These are phyloP conservation scores for Rhizopogon sp. DNA, from an alignment of 768 basidiomycete genomes.

Conservation along the genomic window DNA sequence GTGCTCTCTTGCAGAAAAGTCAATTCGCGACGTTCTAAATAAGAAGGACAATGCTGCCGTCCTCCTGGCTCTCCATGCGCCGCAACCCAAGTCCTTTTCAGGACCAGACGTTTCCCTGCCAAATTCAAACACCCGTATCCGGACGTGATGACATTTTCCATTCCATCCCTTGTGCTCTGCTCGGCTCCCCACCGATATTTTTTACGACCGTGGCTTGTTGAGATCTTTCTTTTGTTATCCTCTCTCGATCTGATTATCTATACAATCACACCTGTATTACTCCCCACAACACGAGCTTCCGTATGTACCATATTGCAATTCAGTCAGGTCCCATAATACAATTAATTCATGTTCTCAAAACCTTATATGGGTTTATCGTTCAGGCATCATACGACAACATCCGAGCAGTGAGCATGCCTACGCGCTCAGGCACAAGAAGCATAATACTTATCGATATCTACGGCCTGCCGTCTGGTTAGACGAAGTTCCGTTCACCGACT, in stretches of 20 bases:
- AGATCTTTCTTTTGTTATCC: background rate
- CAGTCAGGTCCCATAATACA: background rate
- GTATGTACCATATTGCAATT: conserved; percentile 14
- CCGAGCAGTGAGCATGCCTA: background rate
- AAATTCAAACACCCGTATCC: conserved; percentile 15
- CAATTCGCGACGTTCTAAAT: conserved; percentile 64
- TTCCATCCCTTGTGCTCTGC: background rate
- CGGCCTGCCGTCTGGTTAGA: background rate
- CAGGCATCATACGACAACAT: background rate
- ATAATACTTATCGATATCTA: background rate
- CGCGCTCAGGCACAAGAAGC: background rate
- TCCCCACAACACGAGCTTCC: conserved; percentile 9
- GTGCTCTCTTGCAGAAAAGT: conserved; percentile 66
- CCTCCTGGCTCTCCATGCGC: conserved; percentile 59
- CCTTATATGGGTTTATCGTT: background rate
- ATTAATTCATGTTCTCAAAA: background rate
- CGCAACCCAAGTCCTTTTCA: conserved; percentile 16
- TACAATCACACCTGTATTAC: conserved; percentile 23
- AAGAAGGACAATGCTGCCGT: conserved; percentile 60
- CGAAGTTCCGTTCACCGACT: background rate
- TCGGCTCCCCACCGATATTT: conserved; percentile 6
- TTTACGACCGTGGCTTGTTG: conserved; percentile 1
- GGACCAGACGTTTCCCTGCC: conserved; percentile 7
- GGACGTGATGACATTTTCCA: conserved; percentile 13
- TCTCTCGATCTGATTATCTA: background rate